Conservation (phyloP, 2,329 filamentous ascomycete species). For the Colletotrichum sp. region DNA sequence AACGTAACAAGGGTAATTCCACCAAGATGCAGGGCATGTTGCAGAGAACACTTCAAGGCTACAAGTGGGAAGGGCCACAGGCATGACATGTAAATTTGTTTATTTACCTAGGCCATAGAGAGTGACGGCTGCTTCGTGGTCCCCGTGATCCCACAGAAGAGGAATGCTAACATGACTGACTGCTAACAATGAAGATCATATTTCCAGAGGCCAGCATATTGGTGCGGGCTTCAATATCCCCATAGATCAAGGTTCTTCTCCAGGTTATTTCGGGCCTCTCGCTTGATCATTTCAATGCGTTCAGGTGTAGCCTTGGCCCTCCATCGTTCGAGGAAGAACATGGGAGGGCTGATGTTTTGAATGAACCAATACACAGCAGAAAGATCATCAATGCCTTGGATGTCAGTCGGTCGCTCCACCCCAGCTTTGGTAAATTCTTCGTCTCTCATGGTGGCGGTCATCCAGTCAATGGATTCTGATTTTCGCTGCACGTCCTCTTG, state of each 20-base stretch:
- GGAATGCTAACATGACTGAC: not conserved
- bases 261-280: not conserved
- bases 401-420: not conserved
- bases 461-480: not conserved
- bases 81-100: not conserved
- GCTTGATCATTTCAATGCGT: not conserved
- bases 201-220: fast-evolving
- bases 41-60: not conserved
- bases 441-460: not conserved
- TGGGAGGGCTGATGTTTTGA: not conserved
- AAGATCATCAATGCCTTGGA: not conserved
- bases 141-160: not conserved
- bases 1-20: not conserved
- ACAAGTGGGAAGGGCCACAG: not conserved
- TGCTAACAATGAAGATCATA: fast-evolving
- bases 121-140: not conserved
- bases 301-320: not conserved
- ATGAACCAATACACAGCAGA: not conserved
- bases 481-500: fast-evolving
- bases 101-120: not conserved
- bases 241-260: not conserved
- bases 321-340: not conserved
- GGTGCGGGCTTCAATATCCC: not conserved
- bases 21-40: not conserved
- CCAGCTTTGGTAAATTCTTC: not conserved